Evolutionary conservation across 176 grass and related monocot species (phyloP).

Genomic region (Stipa capillata): DNA sequence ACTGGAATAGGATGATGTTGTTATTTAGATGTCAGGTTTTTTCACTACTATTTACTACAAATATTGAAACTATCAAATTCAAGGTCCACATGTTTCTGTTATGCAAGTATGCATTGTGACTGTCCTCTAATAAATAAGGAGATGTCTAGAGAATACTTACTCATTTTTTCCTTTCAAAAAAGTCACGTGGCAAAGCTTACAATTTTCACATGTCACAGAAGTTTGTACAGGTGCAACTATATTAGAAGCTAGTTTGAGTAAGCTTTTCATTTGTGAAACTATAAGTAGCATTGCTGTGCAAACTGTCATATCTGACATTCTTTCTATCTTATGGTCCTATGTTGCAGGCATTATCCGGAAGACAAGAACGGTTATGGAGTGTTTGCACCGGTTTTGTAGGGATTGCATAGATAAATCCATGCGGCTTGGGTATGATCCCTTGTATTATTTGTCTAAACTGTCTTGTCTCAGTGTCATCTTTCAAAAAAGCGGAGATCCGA

Average conservation of each 20-base stretch:
- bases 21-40: background rate
- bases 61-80: constrained; percentile 5
- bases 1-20: background rate
- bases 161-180: background rate
- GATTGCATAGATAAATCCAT: constrained; percentile 94
- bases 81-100: background rate
- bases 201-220: background rate
- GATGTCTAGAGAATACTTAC: background rate
- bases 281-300: constrained; percentile 5
- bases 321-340: constrained; percentile 18
- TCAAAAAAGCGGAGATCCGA: background rate
- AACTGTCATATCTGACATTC: constrained; percentile 14
- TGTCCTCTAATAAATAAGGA: background rate
- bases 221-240: background rate
- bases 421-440: constrained; percentile 65
- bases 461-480: constrained; percentile 7
- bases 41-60: background rate
- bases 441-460: constrained; percentile 10
- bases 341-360: constrained; percentile 70
- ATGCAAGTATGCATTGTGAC: background rate
- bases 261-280: constrained; percentile 11
- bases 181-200: background rate
- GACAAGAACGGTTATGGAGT: constrained; percentile 90
- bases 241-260: background rate
- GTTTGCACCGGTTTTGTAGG: constrained; percentile 84